Conservation (phyloP, 2,329 filamentous ascomycete genomes). For the Penicillium sp. region DNA sequence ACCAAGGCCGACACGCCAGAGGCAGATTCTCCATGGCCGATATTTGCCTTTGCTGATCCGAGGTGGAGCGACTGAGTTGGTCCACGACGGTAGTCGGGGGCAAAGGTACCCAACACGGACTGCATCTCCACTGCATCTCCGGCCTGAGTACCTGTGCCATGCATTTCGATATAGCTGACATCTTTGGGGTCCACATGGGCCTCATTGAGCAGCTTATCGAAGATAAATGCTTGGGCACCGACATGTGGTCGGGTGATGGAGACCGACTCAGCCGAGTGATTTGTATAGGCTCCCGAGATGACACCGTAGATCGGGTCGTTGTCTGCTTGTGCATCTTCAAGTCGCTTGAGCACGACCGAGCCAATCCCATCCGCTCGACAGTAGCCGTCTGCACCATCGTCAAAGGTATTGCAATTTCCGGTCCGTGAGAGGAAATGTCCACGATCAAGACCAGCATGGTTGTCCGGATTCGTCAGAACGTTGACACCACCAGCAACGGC, state of each 20-base stretch:
- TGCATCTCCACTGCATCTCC: conserved; percentile 79
- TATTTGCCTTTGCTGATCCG: conserved; percentile 59
- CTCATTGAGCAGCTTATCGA: conserved; percentile 62
- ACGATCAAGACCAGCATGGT: conserved; percentile 67
- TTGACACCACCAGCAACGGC: conserved; percentile 74
- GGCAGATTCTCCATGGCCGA: conserved; percentile 59
- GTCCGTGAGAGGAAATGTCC: conserved; percentile 73
- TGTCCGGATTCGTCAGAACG: conserved; percentile 71
- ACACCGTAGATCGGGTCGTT: conserved; percentile 65
- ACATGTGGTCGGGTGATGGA: conserved; percentile 81
- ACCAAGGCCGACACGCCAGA: conserved; percentile 46
- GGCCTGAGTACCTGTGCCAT: conserved; percentile 81
- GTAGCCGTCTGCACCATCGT: conserved; percentile 74
- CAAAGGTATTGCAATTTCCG: conserved; percentile 72
- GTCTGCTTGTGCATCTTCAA: conserved; percentile 70
- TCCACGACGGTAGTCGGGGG: conserved; percentile 48
- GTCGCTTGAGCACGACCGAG: conserved; percentile 69
- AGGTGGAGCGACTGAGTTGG: conserved; percentile 51
- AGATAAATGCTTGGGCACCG: conserved; percentile 66
- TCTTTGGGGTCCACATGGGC: conserved; percentile 70
- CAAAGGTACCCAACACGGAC: conserved; percentile 62
- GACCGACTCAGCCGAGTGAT: conserved; percentile 73
- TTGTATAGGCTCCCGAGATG: conserved; percentile 68
- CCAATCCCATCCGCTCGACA: conserved; percentile 73
- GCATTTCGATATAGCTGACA: conserved; percentile 81